A percentile compares a stretch with the other conserved stretches of the same genome.
These are phyloP conservation scores for Cladorrhinum samala DNA, from an alignment of 495 filamentous ascomycete genomes.

Conservation along the genomic window DNA sequence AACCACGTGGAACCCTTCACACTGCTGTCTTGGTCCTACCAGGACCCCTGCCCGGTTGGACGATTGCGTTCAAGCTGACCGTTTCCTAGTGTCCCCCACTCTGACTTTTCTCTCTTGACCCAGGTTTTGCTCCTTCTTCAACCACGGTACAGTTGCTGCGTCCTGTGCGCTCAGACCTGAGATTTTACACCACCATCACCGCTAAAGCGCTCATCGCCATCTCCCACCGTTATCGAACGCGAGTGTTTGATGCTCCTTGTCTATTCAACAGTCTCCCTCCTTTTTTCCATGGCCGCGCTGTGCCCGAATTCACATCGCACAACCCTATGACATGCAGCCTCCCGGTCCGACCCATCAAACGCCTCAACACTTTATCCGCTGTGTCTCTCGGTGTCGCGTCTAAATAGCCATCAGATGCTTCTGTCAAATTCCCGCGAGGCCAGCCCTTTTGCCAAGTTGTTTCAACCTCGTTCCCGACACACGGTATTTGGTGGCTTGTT, in stretches of 20 bases:
- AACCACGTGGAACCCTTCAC: background rate
- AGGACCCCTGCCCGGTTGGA: background rate
- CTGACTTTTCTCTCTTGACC: background rate
- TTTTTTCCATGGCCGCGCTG: no score
- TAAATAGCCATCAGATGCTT: background rate
- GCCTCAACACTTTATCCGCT: background rate
- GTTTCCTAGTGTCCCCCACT: background rate
- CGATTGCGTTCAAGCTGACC: background rate
- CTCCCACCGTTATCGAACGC: background rate
- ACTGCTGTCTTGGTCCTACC: background rate
- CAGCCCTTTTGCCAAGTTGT: background rate
- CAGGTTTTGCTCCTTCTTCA: slow-evolving; percentile 4
- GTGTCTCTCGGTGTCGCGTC: background rate
- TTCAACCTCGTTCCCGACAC: background rate
- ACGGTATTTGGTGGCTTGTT: no score
- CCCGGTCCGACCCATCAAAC: background rate
- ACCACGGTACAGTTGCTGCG: background rate
- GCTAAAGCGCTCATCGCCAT: slow-evolving; percentile 1
- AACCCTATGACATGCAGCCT: background rate
- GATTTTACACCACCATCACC: background rate
- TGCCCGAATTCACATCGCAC: background rate
- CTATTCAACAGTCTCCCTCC: no score
- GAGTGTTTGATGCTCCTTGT: background rate
- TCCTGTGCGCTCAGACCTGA: slow-evolving; percentile 3
- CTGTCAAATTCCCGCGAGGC: background rate